phyloP scores from a whole-genome alignment of 139 green algal species.

The Chlamydomonas sphaeroides region DNA sequence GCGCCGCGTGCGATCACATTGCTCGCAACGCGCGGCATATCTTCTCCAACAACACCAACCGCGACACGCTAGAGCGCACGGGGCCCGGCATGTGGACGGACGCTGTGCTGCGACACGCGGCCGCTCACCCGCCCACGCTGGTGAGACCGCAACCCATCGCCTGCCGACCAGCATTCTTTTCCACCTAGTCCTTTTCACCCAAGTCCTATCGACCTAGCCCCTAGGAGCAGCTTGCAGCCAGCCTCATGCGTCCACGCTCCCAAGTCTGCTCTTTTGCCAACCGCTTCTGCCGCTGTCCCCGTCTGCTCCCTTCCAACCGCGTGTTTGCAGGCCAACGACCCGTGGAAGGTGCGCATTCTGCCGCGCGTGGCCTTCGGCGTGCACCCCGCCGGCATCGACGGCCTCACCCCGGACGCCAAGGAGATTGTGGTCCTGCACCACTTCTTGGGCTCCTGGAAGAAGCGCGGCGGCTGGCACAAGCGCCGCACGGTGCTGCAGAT shows the following conservation, averaged over 20 bases:
- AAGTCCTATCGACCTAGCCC: too few relatives aligned
- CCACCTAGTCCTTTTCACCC: too few relatives aligned
- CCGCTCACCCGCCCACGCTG: constrained; percentile 26
- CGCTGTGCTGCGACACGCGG: constrained; percentile 73
- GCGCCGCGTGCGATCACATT: constrained; percentile 82
- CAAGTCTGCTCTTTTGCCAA: too few relatives aligned
- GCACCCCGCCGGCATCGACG: constrained; percentile 60
- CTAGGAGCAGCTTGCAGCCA: too few relatives aligned
- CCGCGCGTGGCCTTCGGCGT: constrained; percentile 78
- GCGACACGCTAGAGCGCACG: constrained; percentile 85
- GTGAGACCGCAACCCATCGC: too few relatives aligned
- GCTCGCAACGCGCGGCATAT: constrained; percentile 45
- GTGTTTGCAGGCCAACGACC: constrained; percentile 40
- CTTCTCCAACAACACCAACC: constrained; percentile 74
- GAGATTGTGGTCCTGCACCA: constrained; percentile 82
- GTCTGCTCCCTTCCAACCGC: too few relatives aligned
- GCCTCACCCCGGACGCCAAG: constrained; percentile 54
- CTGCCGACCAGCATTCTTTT: too few relatives aligned
- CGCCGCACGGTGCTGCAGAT: constrained; percentile 41
- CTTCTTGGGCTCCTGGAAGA: constrained; percentile 78
- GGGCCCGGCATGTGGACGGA: constrained; percentile 89
- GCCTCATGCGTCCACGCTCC: too few relatives aligned
- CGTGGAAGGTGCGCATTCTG: constrained; percentile 76
- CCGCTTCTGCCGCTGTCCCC: neutral
- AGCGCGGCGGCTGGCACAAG: constrained; percentile 53